Evolutionary conservation across 352 stramenopile genomes (phyloP), one percentile per base, ranked within the genome.

Genomic region (Blastocystis sp.): DNA sequence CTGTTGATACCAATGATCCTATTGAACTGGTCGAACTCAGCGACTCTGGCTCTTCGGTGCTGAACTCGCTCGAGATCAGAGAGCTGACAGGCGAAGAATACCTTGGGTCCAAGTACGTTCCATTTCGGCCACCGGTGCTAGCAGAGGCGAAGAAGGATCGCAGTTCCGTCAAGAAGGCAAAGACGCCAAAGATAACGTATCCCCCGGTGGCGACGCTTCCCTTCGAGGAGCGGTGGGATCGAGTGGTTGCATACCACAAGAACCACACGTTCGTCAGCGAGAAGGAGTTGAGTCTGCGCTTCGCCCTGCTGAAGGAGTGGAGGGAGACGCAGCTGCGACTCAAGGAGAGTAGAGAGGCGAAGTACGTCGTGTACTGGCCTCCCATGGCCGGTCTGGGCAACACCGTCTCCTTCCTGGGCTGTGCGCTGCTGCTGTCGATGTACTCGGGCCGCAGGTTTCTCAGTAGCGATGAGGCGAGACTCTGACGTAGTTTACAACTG

Each of bases 281-380:
- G 13, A 53, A 37, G 15, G 11, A 26, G 5, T n/a, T 84, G 3
- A 1, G n/a, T 39, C 37, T 43, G 9, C 73, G 56, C 5, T 84
- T 39, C 26, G 7, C 3, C 2, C 55, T 84, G 20, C 23, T 84
- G 53, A 26, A 68, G 37, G 20, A 39, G 7, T 43, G 37, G 5
- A 20, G 18, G 20, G 56, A 39, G 13, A 15, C 26, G 56, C 73
- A 53, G 73, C 29, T 54, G 23, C 26, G 18, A 0, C 15, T 61
- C 0, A 26, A 26, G 3, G 26, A 18, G 18, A 43, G 47, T 6
- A 37, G 68, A 18, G 39, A 45, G 1, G 54, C 73, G 4, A 34
- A 26, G 73, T 84, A 66, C 26, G 37, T 84, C n/a, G 50, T 84
- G 7, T 84, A 69, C 39, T 84, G n/a, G 20, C 73, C 73, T 3